These are phyloP conservation scores for Annulohypoxylon nitens DNA, from an alignment of 495 filamentous ascomycete species.

Conservation along the genomic window DNA sequence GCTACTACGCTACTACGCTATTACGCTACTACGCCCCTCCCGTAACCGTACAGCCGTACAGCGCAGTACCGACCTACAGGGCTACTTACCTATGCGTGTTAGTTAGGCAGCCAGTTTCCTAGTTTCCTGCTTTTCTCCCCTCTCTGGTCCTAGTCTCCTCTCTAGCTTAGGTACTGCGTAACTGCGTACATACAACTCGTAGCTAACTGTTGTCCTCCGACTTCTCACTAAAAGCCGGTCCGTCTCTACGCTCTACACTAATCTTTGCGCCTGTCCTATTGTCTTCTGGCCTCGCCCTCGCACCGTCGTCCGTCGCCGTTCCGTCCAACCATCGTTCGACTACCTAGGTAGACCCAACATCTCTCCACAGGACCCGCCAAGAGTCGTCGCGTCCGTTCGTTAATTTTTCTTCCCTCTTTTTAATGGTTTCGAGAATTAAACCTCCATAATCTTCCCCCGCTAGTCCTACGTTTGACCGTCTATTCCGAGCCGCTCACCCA, in stretches of 20 bases:
- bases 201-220: no score
- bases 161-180: not conserved
- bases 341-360: constrained; percentile 10
- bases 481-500: constrained; percentile 44
- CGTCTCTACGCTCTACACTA: constrained; percentile 34
- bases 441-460: constrained; percentile 42
- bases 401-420: constrained; percentile 43
- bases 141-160: not conserved
- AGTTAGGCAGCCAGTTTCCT: constrained; percentile 17
- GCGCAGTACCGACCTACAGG: constrained; percentile 28
- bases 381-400: constrained; percentile 46
- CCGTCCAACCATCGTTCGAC: constrained; percentile 44
- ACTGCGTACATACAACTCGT: no score
- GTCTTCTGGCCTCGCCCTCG: constrained; percentile 34
- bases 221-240: constrained; percentile 18
- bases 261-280: constrained; percentile 14
- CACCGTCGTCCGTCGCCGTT: constrained; percentile 38
- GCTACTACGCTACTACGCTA: constrained; percentile 32
- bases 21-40: constrained; percentile 39
- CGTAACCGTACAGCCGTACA: constrained; percentile 35
- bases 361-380: constrained; percentile 39
- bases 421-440: constrained; percentile 41
- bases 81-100: not conserved
- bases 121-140: constrained; percentile 42
- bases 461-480: constrained; percentile 48